Evolutionary conservation across 805 yeast genomes (phyloP), one percentile per base, ranked within the genome.

Genomic region (Saturnispora hagleri): DNA sequence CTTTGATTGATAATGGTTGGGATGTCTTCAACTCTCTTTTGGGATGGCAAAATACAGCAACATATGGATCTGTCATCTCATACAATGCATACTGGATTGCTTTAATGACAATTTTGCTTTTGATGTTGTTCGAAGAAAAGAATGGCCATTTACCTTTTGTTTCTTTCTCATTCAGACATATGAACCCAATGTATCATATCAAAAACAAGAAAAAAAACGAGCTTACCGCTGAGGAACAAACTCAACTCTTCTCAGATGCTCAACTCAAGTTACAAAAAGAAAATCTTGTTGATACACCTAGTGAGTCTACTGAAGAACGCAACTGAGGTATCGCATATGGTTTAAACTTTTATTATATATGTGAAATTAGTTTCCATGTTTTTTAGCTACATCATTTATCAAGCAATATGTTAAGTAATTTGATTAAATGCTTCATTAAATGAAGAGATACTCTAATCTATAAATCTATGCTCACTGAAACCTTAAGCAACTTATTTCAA

Each of bases 11-110:
- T 70, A 82, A 84, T 60, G 98, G 97, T 73, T 91, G 98, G 98
- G 96, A 89, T 78, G 82, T 91, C 55, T 91, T 91, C 77, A 91
- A 91, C 65, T 88, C 97, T 27, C 69, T 91, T 52, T 74, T 91
- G 57, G 99, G 98, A 56, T 91, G 99, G 99, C 96, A 89, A 73
- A 91, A 91, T 71, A 80, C 96, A 50, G 98, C 97, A 54, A 89
- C 96, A 58, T 79, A 87, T 66, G 96, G 97, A 52, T 88, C 97
- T 5, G 90, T 91, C 54, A 72, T 91, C 50, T 80, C 90, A 47
- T 91, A 91, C 75, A 89, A 89, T 72, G 58, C 84, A 56, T 91
- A 91, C 75, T 91, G 99, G 99, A 60, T 90, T 51, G 68, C 70
- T 41, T 66, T 89, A 51, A 84, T 85, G 55, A 55, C 72, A 22